Percentiles rank a stretch among this genome's conserved stretches.
Conservation (phyloP, 345 rosid genomes). For the Ailanthus altissimus region DNA sequence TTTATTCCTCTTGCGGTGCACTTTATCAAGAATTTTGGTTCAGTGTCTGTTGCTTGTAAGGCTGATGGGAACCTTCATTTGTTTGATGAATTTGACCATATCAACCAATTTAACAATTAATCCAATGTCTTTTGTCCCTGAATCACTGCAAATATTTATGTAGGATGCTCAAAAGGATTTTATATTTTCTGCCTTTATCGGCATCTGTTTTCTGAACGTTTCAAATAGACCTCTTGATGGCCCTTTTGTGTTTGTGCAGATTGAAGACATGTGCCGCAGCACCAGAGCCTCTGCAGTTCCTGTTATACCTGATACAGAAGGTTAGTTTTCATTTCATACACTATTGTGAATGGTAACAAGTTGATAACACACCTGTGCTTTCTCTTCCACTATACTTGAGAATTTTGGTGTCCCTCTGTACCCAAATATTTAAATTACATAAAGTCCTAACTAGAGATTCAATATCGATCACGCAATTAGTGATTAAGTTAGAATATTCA, state of each 20-base stretch:
- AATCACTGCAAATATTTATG: neutral
- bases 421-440: neutral
- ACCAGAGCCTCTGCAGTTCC: slow-evolving; percentile 86
- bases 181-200: neutral
- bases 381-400: neutral
- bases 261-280: slow-evolving; percentile 81
- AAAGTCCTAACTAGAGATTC: neutral
- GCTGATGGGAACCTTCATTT: neutral
- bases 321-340: slow-evolving; percentile 34
- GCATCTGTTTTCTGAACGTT: neutral
- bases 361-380: neutral
- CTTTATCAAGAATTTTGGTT: neutral
- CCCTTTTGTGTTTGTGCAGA: slow-evolving; percentile 44
- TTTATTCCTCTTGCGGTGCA: neutral
- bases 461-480: neutral
- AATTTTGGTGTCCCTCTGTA: neutral
- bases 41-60: neutral
- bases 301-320: slow-evolving; percentile 87
- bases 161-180: neutral
- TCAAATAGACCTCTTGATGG: neutral
- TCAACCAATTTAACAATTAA: neutral
- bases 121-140: neutral
- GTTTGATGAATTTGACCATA: neutral
- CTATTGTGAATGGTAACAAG: slow-evolving; percentile 17
- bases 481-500: neutral